These are phyloP conservation scores for Ehretia macrophylla DNA, from an alignment of 257 asterid species.

Conservation along the genomic window DNA sequence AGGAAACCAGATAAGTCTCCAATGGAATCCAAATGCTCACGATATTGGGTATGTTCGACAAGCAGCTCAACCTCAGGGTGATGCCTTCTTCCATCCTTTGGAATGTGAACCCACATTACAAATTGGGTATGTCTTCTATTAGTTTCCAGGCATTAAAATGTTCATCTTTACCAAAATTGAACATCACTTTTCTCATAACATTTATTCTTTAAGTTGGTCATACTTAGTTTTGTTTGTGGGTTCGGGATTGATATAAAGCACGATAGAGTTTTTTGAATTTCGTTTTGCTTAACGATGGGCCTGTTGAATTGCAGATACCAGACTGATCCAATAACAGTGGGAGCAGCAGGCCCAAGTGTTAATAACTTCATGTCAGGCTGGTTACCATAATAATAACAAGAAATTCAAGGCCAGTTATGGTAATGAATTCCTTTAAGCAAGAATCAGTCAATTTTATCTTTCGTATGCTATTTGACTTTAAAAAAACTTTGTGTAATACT, in stretches of 20 bases:
- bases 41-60: slow-evolving; percentile 70
- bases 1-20: slow-evolving; percentile 70
- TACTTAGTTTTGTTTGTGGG: background rate
- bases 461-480: slow-evolving; percentile 7
- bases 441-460: background rate
- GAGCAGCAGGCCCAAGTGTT: slow-evolving; percentile 84
- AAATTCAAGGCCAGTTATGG: background rate
- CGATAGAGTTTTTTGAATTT: background rate
- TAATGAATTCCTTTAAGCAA: too few relatives aligned
- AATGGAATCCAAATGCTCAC: slow-evolving; percentile 75
- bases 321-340: slow-evolving; percentile 54
- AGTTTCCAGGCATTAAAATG: background rate
- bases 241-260: too few relatives aligned
- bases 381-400: slow-evolving; percentile 41
- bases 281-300: background rate
- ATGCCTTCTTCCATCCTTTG: slow-evolving; percentile 72
- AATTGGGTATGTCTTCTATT: slow-evolving; percentile 49
- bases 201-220: background rate
- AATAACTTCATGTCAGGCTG: slow-evolving; percentile 89
- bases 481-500: background rate
- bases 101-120: slow-evolving; percentile 95
- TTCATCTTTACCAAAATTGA: background rate
- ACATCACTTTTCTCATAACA: too few relatives aligned
- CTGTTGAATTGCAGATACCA: slow-evolving; percentile 54
- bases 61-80: slow-evolving; percentile 49